Conservation (phyloP, 2,329 filamentous ascomycete species). For the Fusarium nygamai region DNA sequence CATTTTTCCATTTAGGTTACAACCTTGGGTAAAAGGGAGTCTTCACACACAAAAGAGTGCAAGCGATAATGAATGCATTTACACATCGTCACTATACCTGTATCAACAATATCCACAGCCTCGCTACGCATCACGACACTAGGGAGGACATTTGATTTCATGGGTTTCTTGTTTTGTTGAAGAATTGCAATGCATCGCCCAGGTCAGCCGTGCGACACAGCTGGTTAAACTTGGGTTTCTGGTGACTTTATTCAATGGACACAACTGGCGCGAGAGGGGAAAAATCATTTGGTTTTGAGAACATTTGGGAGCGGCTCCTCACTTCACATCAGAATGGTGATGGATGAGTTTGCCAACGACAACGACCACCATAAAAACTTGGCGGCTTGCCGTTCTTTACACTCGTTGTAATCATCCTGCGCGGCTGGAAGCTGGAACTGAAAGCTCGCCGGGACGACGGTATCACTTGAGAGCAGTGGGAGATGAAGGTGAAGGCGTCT, state of each 20-base stretch:
- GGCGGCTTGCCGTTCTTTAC: slow-evolving; percentile 58
- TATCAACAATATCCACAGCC: slow-evolving; percentile 53
- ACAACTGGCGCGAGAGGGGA: slow-evolving; percentile 37
- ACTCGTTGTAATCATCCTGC: slow-evolving; percentile 61
- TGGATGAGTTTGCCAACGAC: slow-evolving; percentile 41
- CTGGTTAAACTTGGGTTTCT: slow-evolving; percentile 38
- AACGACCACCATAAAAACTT: slow-evolving; percentile 37
- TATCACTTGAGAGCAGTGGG: slow-evolving; percentile 43
- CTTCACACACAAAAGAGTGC: slow-evolving; percentile 51
- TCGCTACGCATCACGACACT: slow-evolving; percentile 43
- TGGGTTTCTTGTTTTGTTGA: slow-evolving; percentile 27
- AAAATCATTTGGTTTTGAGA: slow-evolving; percentile 29
- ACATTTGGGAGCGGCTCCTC: slow-evolving; percentile 13
- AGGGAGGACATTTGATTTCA: slow-evolving; percentile 42
- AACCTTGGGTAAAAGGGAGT: slow-evolving; percentile 48
- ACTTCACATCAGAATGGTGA: slow-evolving; percentile 31
- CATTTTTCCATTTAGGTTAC: slow-evolving; percentile 37
- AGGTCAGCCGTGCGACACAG: slow-evolving; percentile 9
- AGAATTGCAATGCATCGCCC: slow-evolving; percentile 42
- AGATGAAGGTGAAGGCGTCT: slow-evolving; percentile 11
- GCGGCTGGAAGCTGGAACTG: slow-evolving; percentile 51
- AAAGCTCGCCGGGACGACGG: slow-evolving; percentile 46
- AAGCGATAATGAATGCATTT: slow-evolving; percentile 55
- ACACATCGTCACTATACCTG: slow-evolving; percentile 55
- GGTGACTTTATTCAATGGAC: slow-evolving; percentile 28